Conservation (phyloP, 331 rosid species). For the Dryas integrifolia region DNA sequence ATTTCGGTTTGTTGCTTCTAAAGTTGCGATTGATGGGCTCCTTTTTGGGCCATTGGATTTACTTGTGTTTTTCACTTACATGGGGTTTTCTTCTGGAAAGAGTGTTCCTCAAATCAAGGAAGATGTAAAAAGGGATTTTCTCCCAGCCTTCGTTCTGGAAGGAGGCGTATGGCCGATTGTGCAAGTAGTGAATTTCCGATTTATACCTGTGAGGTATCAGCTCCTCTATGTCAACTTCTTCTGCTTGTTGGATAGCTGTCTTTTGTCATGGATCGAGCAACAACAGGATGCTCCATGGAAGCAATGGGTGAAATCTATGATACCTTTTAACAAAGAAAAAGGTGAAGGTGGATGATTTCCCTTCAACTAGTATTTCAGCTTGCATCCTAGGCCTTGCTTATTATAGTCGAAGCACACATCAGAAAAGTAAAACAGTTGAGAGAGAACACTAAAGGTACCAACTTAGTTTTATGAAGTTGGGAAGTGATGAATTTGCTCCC, state of each 20-base stretch:
- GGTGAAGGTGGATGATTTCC: conserved; percentile 21
- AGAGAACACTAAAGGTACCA: conserved; percentile 17
- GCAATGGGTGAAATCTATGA: conserved; percentile 65
- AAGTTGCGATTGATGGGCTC: conserved; percentile 70
- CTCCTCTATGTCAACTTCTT: conserved; percentile 90
- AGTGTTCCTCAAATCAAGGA: conserved; percentile 74
- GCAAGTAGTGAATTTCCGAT: conserved; percentile 77
- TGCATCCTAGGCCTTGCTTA: conserved; percentile 9
- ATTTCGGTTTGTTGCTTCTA: conserved; percentile 74
- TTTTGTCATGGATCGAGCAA: conserved; percentile 94
- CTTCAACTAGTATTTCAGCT: conserved; percentile 11
- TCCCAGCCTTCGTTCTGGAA: conserved; percentile 76
- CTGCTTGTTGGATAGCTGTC: conserved; percentile 85
- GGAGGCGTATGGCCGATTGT: conserved; percentile 84
- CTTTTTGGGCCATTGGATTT: conserved; percentile 82
- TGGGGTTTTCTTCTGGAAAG: conserved; percentile 82
- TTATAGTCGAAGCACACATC: conserved; percentile 16
- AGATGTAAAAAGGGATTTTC: conserved; percentile 81
- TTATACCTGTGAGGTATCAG: conserved; percentile 78
- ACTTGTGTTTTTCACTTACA: conserved; percentile 68
- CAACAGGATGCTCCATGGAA: conserved; percentile 94
- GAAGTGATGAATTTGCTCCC: conserved; percentile 28
- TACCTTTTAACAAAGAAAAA: conserved; percentile 42
- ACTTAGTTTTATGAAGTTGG: conserved; percentile 13
- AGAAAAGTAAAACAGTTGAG: conserved; percentile 22